These are phyloP conservation scores for Penicillium turbatum DNA, from an alignment of 495 filamentous ascomycete species.

Conservation along the genomic window DNA sequence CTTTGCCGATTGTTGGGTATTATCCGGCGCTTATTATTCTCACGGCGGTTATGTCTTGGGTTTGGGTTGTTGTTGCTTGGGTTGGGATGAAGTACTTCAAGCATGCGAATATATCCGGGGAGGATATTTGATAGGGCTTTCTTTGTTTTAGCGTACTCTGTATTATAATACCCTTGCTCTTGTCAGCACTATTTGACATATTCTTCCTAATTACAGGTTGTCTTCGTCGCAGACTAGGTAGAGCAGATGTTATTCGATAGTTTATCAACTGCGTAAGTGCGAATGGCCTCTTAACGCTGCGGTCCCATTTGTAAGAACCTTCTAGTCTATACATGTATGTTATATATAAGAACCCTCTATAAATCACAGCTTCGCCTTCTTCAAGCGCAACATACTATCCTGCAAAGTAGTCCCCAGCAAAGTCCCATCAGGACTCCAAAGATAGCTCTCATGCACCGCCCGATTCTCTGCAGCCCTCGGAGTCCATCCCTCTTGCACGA, in stretches of 20 bases:
- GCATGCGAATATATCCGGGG: slow-evolving; percentile 80
- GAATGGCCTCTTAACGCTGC: too few species aligned
- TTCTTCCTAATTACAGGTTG: neutral
- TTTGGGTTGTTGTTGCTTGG: slow-evolving; percentile 97
- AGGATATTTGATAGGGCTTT: slow-evolving; percentile 43
- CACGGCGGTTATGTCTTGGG: slow-evolving; percentile 95
- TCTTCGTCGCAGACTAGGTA: too few species aligned
- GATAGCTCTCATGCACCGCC: slow-evolving; percentile 56
- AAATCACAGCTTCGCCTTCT: slow-evolving; percentile 27
- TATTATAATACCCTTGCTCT: slow-evolving; percentile 6
- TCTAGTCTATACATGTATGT: slow-evolving; percentile 1
- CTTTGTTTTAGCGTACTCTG: neutral
- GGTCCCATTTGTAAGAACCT: neutral
- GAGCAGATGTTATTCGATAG: too few species aligned
- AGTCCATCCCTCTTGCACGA: slow-evolving; percentile 62
- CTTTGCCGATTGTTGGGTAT: slow-evolving; percentile 91
- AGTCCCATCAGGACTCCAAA: slow-evolving; percentile 59
- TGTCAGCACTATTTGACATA: neutral
- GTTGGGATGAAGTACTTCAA: slow-evolving; percentile 99
- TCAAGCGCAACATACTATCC: slow-evolving; percentile 50
- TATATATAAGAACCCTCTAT: neutral
- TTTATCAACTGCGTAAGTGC: too few species aligned
- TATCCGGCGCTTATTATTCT: slow-evolving; percentile 92
- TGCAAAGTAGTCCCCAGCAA: slow-evolving; percentile 61
- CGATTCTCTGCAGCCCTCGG: slow-evolving; percentile 53